Base-by-base conservation (phyloP, 2,329 filamentous ascomycete genomes). In the Microcyclospora pomicola region DNA sequence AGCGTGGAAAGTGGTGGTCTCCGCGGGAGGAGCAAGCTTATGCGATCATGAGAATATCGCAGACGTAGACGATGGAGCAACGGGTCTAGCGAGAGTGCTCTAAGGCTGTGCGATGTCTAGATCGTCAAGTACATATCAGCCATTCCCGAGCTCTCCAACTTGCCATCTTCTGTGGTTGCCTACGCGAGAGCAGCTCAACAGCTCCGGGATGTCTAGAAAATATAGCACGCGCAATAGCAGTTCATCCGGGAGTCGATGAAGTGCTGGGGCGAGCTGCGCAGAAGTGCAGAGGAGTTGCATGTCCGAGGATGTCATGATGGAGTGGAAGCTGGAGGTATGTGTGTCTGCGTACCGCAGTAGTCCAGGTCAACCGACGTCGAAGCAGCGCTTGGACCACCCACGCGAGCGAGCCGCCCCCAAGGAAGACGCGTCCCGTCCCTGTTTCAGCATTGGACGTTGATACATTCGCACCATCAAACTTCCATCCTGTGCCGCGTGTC, bases 41-140 rank as follows among this genome's bases (percentile, higher is more conserved):
- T 68, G 3, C 65, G 57, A 27, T 61, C 49, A 28, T 75, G 72
- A 28, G 67, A 71, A 45, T 63, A 68, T 35, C 69, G 74, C 14
- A 81, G 69, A 34, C 79, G 77, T 45, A 70, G 64, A 37, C 63
- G 63, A 53, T 82, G 79, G 12, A 83, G 62, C 38, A 81, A 65
- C n/a, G 78, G 80, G 31, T 77, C 68, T 32, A 75, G 64, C 15
- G 74, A 75, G 35, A 83, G 67, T 32, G 59, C 55, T 45, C 78
- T 75, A 36, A 84, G 66, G 42, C 69, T 69, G 52, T 72, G 78
- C 42, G 67, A 77, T 30, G 71, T 72, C 76, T 80, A 53, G 11
- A 13, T 29, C 19, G 36, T 45, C 34, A n/a, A 32, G 15, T 27
- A 43, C 41, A 12, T 12, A n/a, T 27, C 24, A 29, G 14, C 31